Evolutionary conservation across 1,139 yeast species (phyloP), one percentile per base, ranked within the genome.

Genomic region (Hyphopichia buzzinii): DNA sequence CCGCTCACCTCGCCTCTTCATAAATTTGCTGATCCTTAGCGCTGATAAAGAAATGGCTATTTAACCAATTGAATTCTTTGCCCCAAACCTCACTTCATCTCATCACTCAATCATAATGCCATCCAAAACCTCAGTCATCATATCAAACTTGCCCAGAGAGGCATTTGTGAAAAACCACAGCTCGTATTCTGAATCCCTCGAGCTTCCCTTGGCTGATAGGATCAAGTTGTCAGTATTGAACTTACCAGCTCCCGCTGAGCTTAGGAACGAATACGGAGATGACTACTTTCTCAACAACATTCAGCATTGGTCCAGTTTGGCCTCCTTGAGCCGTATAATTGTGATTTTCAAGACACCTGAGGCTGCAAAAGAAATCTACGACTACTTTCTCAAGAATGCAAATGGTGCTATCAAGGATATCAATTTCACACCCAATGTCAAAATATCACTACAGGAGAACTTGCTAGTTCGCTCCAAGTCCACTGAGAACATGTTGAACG

Each of bases 281-380:
- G 64, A 58, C 29, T 55, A 55, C 39, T 57, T 42, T 31, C 37
- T 62, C 22, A 53, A 56, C 30, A 48, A 60, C 29, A 64, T 74
- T 25, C 54, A 59, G 30, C 60, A 69, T 41, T 74, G 79, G 78
- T 63, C 74, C 8, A 68, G 62, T 34, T 48, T 74, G 26, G 67
- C 77, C 8, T 69, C 67, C 37, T 54, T 73, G 35, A 58, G 54
- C 33, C 51, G 79, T 23, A 55, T 70, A 11, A 67, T 74, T 15
- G 57, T 73, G 24, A 67, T 72, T 4, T 52, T 73, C 40, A 53
- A 55, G 38, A 55, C 59, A 15, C 72, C 63, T 28, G 35, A 35
- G 1, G 50, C 57, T 3, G 74, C 78, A 1, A 21, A 36, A 10
- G 39, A 46, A 8, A 54, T 67, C 2, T 57, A 48, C 41, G 24